phyloP scores from a whole-genome alignment of 2,329 filamentous ascomycete genomes.

The Fusarium newnesense region DNA sequence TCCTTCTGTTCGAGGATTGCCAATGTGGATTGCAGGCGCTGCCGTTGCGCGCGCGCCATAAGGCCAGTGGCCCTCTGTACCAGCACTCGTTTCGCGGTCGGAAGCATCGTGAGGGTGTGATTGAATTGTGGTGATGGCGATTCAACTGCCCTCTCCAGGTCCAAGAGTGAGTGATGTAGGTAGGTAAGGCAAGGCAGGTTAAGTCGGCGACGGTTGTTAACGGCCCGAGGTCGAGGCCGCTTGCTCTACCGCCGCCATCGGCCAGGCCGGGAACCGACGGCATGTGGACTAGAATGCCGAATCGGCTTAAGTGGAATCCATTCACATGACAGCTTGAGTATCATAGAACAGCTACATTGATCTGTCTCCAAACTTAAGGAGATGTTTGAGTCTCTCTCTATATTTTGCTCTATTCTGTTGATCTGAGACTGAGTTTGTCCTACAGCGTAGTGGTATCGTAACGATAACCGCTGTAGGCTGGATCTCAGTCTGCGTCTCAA shows the following conservation, averaged over 20 bases:
- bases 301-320: slow-evolving; percentile 19
- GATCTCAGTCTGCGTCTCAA: background rate
- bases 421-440: background rate
- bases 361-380: background rate
- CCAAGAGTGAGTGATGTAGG: slow-evolving; percentile 19
- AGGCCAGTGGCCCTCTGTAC: slow-evolving; percentile 42
- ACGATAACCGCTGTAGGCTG: background rate
- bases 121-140: slow-evolving; percentile 25
- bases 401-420: background rate
- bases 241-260: slow-evolving; percentile 42
- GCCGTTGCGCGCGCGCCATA: slow-evolving; percentile 45
- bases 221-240: slow-evolving; percentile 51
- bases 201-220: slow-evolving; percentile 49
- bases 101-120: slow-evolving; percentile 46
- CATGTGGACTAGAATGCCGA: slow-evolving; percentile 37
- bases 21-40: slow-evolving; percentile 81
- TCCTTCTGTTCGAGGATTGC: slow-evolving; percentile 93
- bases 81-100: slow-evolving; percentile 44
- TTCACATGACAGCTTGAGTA: slow-evolving; percentile 20
- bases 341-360: background rate
- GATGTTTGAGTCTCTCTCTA: background rate
- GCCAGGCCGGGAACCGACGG: slow-evolving; percentile 41
- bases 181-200: slow-evolving; percentile 5
- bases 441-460: background rate
- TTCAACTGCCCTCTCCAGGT: slow-evolving; percentile 22